These are phyloP conservation scores for Eragrostis nindensis DNA, from an alignment of 176 grass and related monocot genomes.

Conservation along the genomic window DNA sequence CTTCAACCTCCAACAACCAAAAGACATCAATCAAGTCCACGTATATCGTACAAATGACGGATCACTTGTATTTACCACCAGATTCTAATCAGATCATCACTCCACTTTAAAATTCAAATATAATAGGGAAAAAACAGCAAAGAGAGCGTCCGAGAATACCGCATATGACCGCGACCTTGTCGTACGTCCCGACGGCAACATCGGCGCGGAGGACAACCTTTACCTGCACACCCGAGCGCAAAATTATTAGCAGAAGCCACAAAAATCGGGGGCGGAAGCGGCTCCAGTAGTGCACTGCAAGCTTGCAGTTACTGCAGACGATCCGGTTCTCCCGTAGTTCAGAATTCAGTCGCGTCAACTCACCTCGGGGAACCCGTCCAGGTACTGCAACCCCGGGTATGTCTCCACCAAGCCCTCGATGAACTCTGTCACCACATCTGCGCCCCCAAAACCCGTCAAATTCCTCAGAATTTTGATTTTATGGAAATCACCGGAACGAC, in stretches of 20 bases:
- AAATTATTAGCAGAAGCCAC: not conserved
- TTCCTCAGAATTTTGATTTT: not conserved
- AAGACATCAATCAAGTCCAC: not conserved
- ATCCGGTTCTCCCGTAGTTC: not conserved
- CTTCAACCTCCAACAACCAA: not conserved
- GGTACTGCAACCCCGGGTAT: conserved; percentile 69
- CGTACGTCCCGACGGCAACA: conserved; percentile 41
- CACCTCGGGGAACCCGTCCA: conserved; percentile 73
- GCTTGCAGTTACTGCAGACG: no score
- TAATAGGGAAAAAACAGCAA: not conserved
- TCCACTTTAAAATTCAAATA: not conserved
- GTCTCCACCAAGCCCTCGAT: conserved; percentile 82
- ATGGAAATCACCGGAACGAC: not conserved
- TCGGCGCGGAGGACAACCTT: conserved; percentile 69
- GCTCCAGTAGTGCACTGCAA: not conserved
- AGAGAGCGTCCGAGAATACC: conserved; percentile 32
- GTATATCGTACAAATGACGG: not conserved
- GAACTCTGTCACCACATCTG: conserved; percentile 94
- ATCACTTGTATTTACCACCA: not conserved
- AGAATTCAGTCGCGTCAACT: conserved; percentile 13
- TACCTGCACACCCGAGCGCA: conserved; percentile 43
- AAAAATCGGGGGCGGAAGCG: not conserved
- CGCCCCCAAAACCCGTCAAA: conserved; percentile 44
- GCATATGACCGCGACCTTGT: conserved; percentile 77
- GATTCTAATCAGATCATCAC: not conserved